phyloP scores from a whole-genome alignment of 805 yeast genomes.

The Yarrowia divulgata region DNA sequence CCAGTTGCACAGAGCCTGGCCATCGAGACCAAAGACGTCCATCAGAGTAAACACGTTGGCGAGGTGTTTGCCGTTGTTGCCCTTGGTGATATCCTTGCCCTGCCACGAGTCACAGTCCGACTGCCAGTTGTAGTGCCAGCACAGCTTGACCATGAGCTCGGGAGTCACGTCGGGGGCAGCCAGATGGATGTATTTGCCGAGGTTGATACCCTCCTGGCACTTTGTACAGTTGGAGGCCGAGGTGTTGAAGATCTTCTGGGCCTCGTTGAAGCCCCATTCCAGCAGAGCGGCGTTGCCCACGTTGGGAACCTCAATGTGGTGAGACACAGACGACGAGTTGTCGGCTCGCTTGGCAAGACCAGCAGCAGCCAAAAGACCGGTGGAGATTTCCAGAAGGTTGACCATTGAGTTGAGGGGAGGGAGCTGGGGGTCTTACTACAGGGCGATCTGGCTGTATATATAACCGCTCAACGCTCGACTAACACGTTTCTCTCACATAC shows the following conservation, averaged over 20 bases:
- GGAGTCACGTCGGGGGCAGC: slow-evolving; percentile 15
- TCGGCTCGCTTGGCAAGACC: slow-evolving; percentile 16
- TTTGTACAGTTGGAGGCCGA: slow-evolving; percentile 22
- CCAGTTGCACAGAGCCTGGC: slow-evolving; percentile 64
- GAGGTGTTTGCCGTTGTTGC: slow-evolving; percentile 49
- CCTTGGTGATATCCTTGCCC: slow-evolving; percentile 21
- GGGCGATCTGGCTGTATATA: too few relatives aligned
- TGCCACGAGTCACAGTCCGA: slow-evolving; percentile 24
- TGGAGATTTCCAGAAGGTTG: not conserved
- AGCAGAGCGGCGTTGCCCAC: slow-evolving; percentile 10
- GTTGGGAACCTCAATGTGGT: slow-evolving; percentile 7
- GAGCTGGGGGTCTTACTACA: too few relatives aligned
- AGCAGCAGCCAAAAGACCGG: slow-evolving; percentile 17
- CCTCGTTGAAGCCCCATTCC: slow-evolving; percentile 21
- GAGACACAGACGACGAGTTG: not conserved
- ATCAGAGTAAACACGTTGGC: slow-evolving; percentile 60
- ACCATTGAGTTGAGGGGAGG: too few relatives aligned
- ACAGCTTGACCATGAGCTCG: slow-evolving; percentile 20
- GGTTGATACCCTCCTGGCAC: slow-evolving; percentile 24
- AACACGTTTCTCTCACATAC: not conserved
- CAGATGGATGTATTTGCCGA: slow-evolving; percentile 23
- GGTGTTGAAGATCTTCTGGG: slow-evolving; percentile 29
- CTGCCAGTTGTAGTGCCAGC: slow-evolving; percentile 34
- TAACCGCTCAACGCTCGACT: too few relatives aligned
- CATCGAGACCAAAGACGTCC: slow-evolving; percentile 62